A percentile compares a stretch with the other conserved stretches of the same genome.
phyloP scores from a whole-genome alignment of 2,329 filamentous ascomycete genomes.

The Biscogniauxia sp. region DNA sequence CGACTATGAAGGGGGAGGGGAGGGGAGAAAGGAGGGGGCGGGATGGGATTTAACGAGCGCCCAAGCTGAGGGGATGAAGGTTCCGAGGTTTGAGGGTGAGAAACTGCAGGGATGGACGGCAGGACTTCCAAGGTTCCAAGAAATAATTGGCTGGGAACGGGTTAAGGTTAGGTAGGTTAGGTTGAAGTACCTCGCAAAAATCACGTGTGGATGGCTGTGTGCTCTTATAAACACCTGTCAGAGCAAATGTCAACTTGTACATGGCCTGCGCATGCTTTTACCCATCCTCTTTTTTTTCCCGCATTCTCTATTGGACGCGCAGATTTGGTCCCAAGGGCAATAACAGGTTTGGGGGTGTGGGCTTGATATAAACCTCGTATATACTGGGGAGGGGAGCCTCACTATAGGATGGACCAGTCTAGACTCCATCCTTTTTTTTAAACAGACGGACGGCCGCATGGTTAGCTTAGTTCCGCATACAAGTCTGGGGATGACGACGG shows the following conservation, averaged over 20 bases:
- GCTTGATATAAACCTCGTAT: background rate
- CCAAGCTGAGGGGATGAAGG: background rate
- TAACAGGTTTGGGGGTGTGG: background rate
- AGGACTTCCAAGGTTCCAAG: too few relatives aligned
- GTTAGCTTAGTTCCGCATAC: background rate
- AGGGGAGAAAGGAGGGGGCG: too few relatives aligned
- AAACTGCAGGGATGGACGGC: background rate
- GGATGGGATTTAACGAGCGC: background rate
- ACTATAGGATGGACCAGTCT: background rate
- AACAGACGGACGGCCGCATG: background rate
- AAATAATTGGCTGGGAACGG: background rate
- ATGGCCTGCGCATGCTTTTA: background rate
- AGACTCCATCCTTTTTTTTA: background rate
- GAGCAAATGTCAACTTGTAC: background rate
- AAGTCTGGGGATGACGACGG: background rate
- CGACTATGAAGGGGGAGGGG: background rate
- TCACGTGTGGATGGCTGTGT: background rate
- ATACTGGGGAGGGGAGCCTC: background rate
- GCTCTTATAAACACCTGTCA: background rate
- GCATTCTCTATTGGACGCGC: background rate
- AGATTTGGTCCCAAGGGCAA: background rate
- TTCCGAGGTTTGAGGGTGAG: background rate
- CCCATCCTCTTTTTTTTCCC: background rate
- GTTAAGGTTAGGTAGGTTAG: background rate
- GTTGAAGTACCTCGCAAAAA: background rate